Conservation (phyloP, 2,329 filamentous ascomycete genomes). For the Apiospora marii region DNA sequence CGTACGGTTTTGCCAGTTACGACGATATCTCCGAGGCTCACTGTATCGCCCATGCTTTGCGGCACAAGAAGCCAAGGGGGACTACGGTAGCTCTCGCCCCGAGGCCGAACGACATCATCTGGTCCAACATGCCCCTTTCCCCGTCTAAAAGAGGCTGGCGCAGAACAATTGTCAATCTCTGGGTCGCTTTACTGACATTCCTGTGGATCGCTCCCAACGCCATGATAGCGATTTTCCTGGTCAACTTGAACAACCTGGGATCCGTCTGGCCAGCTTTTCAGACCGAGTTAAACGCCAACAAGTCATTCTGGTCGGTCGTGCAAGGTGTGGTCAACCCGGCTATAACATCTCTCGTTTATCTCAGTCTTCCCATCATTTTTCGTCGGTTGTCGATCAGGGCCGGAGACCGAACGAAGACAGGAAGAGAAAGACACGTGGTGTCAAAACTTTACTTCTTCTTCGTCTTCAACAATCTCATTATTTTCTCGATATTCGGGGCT, state of each 20-base stretch:
- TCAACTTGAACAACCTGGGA: conserved; percentile 83
- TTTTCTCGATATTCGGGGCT: conserved; percentile 91
- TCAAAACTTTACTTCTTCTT: conserved; percentile 95
- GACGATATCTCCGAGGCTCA: conserved; percentile 89
- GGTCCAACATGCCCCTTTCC: conserved; percentile 86
- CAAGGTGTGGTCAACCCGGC: conserved; percentile 93
- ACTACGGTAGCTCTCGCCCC: conserved; percentile 82
- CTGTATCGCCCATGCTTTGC: conserved; percentile 80
- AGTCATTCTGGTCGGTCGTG: conserved; percentile 80
- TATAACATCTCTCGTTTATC: conserved; percentile 85
- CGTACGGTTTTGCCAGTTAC: conserved; percentile 95
- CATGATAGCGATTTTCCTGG: conserved; percentile 90
- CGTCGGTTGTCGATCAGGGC: conserved; percentile 82
- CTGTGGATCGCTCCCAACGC: conserved; percentile 93
- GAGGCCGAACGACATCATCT: conserved; percentile 90
- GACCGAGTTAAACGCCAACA: conserved; percentile 66
- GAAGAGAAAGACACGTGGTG: conserved; percentile 88
- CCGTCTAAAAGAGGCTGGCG: conserved; percentile 74
- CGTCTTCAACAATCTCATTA: conserved; percentile 93
- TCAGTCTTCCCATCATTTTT: conserved; percentile 90
- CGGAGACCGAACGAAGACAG: conserved; percentile 91
- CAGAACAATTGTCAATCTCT: conserved; percentile 81
- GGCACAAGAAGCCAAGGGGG: conserved; percentile 75
- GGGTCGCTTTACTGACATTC: conserved; percentile 81
- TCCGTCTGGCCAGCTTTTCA: conserved; percentile 81